Conservation (phyloP, 2,329 filamentous ascomycete species). For the Proliferodiscus dingleyae region DNA sequence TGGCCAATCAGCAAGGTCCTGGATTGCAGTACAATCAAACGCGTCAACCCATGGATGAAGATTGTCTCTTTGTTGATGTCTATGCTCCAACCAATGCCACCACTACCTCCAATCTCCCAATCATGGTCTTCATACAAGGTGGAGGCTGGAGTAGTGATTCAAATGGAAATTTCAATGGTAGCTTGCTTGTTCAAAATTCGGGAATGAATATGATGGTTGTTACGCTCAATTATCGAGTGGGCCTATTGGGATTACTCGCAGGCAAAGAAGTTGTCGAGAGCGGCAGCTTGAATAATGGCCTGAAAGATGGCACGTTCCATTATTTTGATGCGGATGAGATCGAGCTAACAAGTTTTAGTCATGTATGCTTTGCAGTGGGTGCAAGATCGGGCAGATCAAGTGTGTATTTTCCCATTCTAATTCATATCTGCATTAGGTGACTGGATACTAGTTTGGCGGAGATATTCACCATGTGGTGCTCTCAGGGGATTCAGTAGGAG, state of each 20-base stretch:
- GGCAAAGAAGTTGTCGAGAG: slow-evolving; percentile 43
- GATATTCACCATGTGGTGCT: slow-evolving; percentile 61
- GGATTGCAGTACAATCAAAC: slow-evolving; percentile 9
- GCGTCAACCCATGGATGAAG: slow-evolving; percentile 42
- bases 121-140: slow-evolving; percentile 54
- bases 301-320: slow-evolving; percentile 11
- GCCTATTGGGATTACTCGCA: slow-evolving; percentile 65
- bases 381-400: slow-evolving; percentile 6
- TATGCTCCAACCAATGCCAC: slow-evolving; percentile 50
- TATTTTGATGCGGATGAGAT: not conserved
- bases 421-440: not conserved
- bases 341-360: slow-evolving; percentile 1
- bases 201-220: slow-evolving; percentile 60
- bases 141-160: slow-evolving; percentile 51
- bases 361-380: slow-evolving; percentile 11
- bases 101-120: slow-evolving; percentile 43
- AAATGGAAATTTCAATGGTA: slow-evolving; percentile 53
- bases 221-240: slow-evolving; percentile 70
- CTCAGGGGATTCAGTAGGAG: slow-evolving; percentile 63
- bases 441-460: slow-evolving; percentile 55
- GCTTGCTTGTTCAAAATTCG: slow-evolving; percentile 53
- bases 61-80: slow-evolving; percentile 64
- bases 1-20: slow-evolving; percentile 8
- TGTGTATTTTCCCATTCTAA: not conserved
- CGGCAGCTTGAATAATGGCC: slow-evolving; percentile 59